Evolutionary conservation across 2,329 filamentous ascomycete species (phyloP).

Genomic region (Aspergillus brasiliensis): DNA sequence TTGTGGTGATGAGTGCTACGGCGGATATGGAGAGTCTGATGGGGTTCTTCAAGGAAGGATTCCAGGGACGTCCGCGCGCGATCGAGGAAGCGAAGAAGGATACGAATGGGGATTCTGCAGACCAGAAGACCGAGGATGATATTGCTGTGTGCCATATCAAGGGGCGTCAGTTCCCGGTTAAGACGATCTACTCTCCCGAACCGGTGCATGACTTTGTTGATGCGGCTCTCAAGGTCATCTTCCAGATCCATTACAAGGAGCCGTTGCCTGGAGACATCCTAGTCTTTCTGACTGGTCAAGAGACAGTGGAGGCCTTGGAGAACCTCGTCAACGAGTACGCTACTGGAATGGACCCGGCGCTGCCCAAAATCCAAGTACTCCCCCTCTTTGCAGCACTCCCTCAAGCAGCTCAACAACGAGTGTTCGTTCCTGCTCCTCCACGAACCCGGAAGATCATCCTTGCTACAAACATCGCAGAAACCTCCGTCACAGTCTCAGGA

Average conservation of each 20-base stretch:
- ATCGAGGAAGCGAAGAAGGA: not conserved
- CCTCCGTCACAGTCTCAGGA: conserved; percentile 91
- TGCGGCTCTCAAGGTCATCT: conserved; percentile 75
- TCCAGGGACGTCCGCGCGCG: conserved; percentile 9
- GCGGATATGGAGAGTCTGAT: conserved; percentile 80
- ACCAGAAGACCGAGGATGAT: conserved; percentile 32
- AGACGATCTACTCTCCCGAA: conserved; percentile 70
- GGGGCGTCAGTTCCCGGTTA: conserved; percentile 84
- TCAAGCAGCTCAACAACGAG: conserved; percentile 79
- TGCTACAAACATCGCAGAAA: conserved; percentile 97
- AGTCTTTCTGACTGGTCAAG: conserved; percentile 88
- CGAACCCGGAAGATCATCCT: conserved; percentile 86
- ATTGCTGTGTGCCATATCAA: conserved; percentile 69
- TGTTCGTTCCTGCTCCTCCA: conserved; percentile 74
- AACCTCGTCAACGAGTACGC: conserved; percentile 80
- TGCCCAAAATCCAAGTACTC: conserved; percentile 69
- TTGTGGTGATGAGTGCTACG: conserved; percentile 96
- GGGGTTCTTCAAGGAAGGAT: conserved; percentile 66
- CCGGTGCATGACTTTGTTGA: conserved; percentile 82
- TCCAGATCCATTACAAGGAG: conserved; percentile 83
- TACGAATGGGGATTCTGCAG: conserved; percentile 8
- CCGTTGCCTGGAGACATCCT: conserved; percentile 92
- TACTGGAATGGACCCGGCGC: conserved; percentile 68
- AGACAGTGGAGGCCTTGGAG: conserved; percentile 83
- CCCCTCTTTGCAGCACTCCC: conserved; percentile 90